Base-by-base conservation (phyloP, 805 yeast species). In the Schizosaccharomyces osmophilus region DNA sequence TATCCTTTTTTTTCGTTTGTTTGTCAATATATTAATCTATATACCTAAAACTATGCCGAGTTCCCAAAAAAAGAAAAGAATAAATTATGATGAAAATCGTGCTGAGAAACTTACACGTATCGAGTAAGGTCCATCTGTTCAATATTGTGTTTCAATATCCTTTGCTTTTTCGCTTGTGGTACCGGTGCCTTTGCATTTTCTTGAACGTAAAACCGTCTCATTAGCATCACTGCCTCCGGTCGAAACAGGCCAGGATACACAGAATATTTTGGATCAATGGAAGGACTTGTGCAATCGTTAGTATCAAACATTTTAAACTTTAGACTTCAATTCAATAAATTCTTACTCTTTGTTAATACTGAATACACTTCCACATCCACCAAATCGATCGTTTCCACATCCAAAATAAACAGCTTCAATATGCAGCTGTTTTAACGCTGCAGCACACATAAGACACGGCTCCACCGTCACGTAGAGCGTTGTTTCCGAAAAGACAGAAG, bases 391-490 rank as follows among this genome's bases (percentile, higher is more conserved):
- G 69, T 93, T 93, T 0, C 87, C 93, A 68, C 96, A 89, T 0
- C 98, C 97, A 68, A 87, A 93, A 58, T 82, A 82, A 1, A 90
- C 95, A 51, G 75, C 74, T 39, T 79, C 72, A 11, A 93, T 80
- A 1, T 84, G 83, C 58, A 89, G 70, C 66, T 93, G 98, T 63
- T 89, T 77, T 51, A 93, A 72, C 2, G 95, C 88, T 51, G 93
- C 82, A 0, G 96, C 97, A 73, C 98, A 93, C 98, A 93, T 93
- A 6, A 93, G 84, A 69, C 98, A 93, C 0, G 98, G 98, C 71
- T 93, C 98, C 0, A 93, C 97, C 0, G 97, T 88, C 31, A 93
- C 98, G 70, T 88, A 90, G 6, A 93, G 75, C 39, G 80, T 82
- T 2, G 85, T 75, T 31, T 82, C 78, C 48, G 71, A 67, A 66